A percentile compares a stretch with the other conserved stretches of the same genome.
Conservation (phyloP, 306 rosid genomes). For the Cajanus cajan region DNA sequence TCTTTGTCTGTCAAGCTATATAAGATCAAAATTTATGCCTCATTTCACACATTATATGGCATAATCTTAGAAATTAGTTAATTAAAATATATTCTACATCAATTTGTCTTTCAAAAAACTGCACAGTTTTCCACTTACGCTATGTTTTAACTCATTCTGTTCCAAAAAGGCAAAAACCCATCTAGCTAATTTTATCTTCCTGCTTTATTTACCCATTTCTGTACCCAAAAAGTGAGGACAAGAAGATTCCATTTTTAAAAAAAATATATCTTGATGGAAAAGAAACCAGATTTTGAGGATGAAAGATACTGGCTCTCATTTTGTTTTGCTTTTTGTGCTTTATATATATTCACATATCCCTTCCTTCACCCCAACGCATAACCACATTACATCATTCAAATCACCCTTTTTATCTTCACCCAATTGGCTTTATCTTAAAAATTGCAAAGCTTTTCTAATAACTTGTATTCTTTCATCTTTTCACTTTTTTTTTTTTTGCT, state of each 20-base stretch:
- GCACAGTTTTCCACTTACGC: not conserved
- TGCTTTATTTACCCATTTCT: not conserved
- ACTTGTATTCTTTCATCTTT: not conserved
- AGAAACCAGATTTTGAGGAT: conserved; percentile 18
- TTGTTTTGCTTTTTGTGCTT: conserved; percentile 13
- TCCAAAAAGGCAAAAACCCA: not conserved
- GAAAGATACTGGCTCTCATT: not conserved
- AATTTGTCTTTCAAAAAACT: not conserved
- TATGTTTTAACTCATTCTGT: not conserved
- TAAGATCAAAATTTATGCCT: not conserved
- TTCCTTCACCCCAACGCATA: not conserved
- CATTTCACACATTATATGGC: not conserved
- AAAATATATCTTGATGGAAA: not conserved
- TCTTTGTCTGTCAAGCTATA: not conserved
- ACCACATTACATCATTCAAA: not conserved
- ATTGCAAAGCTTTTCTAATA: not conserved
- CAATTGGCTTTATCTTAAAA: not conserved
- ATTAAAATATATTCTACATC: not conserved
- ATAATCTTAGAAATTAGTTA: not conserved
- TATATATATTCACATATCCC: not conserved
- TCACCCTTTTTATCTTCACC: not conserved
- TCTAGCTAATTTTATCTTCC: not conserved
- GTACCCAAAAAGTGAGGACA: conserved; percentile 24
- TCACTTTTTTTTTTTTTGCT: not conserved
- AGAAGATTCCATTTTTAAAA: conserved; percentile 3